A percentile compares a stretch with the other conserved stretches of the same genome.
Evolutionary conservation across 352 stramenopile genomes (phyloP).

Genomic region (Phytopythium delawarense): DNA sequence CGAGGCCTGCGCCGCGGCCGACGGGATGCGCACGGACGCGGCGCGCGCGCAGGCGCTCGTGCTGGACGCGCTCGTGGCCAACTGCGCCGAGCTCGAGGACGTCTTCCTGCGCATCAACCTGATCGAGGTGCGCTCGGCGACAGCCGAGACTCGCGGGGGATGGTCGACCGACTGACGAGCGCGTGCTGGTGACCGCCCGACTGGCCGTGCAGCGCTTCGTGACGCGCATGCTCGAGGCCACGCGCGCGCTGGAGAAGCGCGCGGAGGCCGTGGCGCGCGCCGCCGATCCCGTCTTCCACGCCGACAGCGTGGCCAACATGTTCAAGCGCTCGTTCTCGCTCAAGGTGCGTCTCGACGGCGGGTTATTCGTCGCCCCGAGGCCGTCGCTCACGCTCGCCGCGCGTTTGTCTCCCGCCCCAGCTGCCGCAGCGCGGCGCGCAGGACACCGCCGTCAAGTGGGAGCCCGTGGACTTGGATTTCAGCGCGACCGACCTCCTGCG

Average conservation of each 20-base stretch:
- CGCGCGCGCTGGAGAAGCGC: conserved; percentile 61
- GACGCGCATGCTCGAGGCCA: conserved; percentile 42
- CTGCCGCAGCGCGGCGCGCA: conserved; percentile 23
- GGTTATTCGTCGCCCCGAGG: too few species aligned
- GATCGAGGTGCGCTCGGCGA: conserved; percentile 43
- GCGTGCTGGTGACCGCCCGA: too few species aligned
- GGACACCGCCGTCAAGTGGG: conserved; percentile 46
- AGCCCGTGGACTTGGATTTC: conserved; percentile 56
- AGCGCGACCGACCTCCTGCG: conserved; percentile 43
- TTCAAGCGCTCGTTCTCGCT: conserved; percentile 59
- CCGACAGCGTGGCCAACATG: conserved; percentile 45
- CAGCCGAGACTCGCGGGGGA: neutral
- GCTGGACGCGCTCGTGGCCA: conserved; percentile 50
- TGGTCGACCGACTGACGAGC: neutral
- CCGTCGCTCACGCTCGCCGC: neutral
- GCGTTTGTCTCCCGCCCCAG: neutral
- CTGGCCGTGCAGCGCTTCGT: conserved; percentile 43
- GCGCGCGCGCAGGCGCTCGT: conserved; percentile 42
- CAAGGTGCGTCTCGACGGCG: conserved; percentile 32
- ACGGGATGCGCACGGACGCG: conserved; percentile 47
- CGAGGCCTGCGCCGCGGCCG: conserved; percentile 49
- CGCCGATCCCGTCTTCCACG: conserved; percentile 57
- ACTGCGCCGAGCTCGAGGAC: conserved; percentile 73
- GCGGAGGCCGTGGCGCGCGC: conserved; percentile 48
- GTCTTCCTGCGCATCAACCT: conserved; percentile 75